Conservation (phyloP, 2,329 filamentous ascomycete genomes). For the Fusarium torulosum region DNA sequence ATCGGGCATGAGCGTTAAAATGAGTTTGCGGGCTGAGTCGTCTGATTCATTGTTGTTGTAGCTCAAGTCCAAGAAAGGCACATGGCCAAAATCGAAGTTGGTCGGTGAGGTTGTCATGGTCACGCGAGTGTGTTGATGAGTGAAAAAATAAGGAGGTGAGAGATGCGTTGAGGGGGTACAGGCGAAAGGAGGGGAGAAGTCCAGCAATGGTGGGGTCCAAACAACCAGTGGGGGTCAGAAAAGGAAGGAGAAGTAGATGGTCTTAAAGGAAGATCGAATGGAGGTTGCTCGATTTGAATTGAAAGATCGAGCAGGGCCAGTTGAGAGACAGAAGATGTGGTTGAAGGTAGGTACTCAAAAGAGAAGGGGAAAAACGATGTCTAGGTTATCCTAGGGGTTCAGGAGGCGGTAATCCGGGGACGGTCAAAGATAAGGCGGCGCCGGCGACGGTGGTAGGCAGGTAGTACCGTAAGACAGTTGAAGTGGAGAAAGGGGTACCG, state of each 20-base stretch:
- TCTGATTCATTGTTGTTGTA: conserved; percentile 85
- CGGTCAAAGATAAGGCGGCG: conserved; percentile 36
- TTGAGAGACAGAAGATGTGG: conserved; percentile 2
- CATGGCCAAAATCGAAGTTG: conserved; percentile 56
- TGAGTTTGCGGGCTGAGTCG: conserved; percentile 81
- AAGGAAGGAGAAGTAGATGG: conserved; percentile 12
- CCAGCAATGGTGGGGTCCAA: conserved; percentile 23
- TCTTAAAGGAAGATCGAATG: neutral
- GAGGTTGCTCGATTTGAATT: conserved; percentile 7
- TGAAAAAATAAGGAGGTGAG: conserved; percentile 23
- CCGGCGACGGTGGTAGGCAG: conserved; percentile 39
- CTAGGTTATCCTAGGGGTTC: conserved; percentile 40
- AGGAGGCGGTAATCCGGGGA: conserved; percentile 42
- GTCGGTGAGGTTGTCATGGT: conserved; percentile 53
- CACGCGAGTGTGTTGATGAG: conserved; percentile 30
- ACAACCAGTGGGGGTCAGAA: conserved; percentile 17
- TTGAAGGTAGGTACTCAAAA: neutral
- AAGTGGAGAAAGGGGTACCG: conserved; percentile 42
- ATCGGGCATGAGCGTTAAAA: conserved; percentile 83
- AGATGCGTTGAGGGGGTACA: conserved; percentile 9
- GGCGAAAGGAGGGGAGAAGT: conserved; percentile 17
- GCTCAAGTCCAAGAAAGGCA: conserved; percentile 77
- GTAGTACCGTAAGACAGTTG: conserved; percentile 31
- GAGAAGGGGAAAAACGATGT: neutral
- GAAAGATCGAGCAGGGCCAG: conserved; percentile 11